Evolutionary conservation across 495 filamentous ascomycete genomes (phyloP), one percentile per base, ranked within the genome.

Genomic region (Penicillium manginii): DNA sequence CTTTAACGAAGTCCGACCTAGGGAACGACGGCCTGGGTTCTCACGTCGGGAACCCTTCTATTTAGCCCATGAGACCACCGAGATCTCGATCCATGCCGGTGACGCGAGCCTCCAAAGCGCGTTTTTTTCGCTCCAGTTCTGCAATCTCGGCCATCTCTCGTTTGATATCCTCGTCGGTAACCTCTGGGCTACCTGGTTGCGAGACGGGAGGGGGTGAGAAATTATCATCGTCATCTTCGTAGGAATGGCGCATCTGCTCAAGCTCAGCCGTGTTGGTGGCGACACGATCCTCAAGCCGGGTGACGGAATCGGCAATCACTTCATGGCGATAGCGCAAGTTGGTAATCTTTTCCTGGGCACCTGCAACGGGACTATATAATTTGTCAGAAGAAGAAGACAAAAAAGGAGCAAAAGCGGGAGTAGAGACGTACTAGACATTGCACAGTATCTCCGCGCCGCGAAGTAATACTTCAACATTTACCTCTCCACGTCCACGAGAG

Each of bases 51-150:
- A 19, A 43, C 19, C 15, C 17, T n/a, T 43, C 17, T 32, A 10
- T n/a, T 83, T 75, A 86, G 50, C 82, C 68, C 54, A 82, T 63
- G 8, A 96, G 65, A 1, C 86, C 88, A 3, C 85, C 86, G 18
- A 97, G 73, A 69, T 97, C 91, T 57, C 82, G 84, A 58, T 93
- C 92, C 82, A 97, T 90, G 3, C 85, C 86, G 47, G 77, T 85
- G 29, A 97, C 83, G 52, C 91, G 84, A 33, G 85, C 86, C 72
- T 97, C 92, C 26, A 98, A 63, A 39, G 79, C 79, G 46, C 77
- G 83, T 75, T 93, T 94, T 4, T 92, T 97, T 71, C 97, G 96
- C 50, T 98, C 97, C 39, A 98, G 77, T 70, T 98, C 96, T 17
- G 92, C 92, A 71, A 98, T 98, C 72, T 98, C 94, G 54, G 94